Percentiles rank a stretch among this genome's conserved stretches.
Evolutionary conservation across 2,329 filamentous ascomycete species (phyloP).

Genomic region (Monilinia fructigena): DNA sequence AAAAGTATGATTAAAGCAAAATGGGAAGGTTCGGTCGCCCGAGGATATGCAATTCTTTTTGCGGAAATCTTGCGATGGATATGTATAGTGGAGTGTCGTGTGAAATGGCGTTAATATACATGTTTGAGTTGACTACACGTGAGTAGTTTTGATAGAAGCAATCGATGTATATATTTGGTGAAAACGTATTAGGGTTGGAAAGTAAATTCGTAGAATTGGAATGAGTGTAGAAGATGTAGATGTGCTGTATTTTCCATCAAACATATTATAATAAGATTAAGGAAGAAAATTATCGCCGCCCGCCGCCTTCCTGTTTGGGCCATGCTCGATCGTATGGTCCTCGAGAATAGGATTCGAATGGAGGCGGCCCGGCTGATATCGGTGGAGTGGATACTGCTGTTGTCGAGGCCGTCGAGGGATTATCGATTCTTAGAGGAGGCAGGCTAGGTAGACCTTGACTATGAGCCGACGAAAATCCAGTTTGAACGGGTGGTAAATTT

Average conservation of each 20-base stretch:
- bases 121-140: conserved; percentile 20
- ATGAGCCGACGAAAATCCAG: conserved; percentile 26
- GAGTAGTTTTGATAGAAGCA: neutral
- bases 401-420: conserved; percentile 27
- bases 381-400: conserved; percentile 26
- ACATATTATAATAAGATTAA: neutral
- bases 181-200: conserved; percentile 8
- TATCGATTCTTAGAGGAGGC: conserved; percentile 39
- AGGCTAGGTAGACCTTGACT: conserved; percentile 32
- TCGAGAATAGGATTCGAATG: conserved; percentile 35
- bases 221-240: conserved; percentile 10
- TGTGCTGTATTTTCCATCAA: conserved; percentile 22
- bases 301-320: conserved; percentile 32
- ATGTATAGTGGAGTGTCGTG: conserved; percentile 36
- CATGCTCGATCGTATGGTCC: conserved; percentile 34
- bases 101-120: conserved; percentile 37
- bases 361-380: conserved; percentile 28
- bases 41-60: conserved; percentile 23
- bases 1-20: conserved; percentile 17
- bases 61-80: conserved; percentile 23
- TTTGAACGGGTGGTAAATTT: conserved; percentile 36
- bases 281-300: conserved; percentile 24
- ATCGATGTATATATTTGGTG: conserved; percentile 2
- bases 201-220: conserved; percentile 8
- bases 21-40: conserved; percentile 23